These are phyloP conservation scores for Microbotryum lychnidis-dioicae DNA, from an alignment of 1,284 basidiomycete species.

Conservation along the genomic window DNA sequence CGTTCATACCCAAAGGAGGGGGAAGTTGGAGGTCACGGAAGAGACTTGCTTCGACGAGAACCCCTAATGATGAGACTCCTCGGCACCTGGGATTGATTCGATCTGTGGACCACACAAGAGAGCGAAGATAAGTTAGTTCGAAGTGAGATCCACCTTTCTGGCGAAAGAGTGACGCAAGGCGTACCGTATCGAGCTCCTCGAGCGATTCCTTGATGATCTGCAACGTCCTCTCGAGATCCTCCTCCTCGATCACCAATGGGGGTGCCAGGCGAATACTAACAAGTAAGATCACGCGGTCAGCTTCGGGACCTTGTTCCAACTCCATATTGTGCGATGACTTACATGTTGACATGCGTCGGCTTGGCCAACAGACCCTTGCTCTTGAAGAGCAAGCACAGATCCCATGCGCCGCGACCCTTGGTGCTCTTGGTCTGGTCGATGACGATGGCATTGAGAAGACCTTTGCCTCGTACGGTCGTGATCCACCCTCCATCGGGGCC, in stretches of 20 bases:
- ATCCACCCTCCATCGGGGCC: slow-evolving; percentile 32
- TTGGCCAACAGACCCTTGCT: slow-evolving; percentile 83
- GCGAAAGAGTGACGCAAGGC: background rate
- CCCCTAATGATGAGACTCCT: slow-evolving; percentile 3
- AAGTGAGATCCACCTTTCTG: too few relatives aligned
- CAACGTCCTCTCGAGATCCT: slow-evolving; percentile 67
- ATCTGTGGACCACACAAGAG: background rate
- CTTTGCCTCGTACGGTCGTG: slow-evolving; percentile 41
- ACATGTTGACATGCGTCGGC: slow-evolving; percentile 93
- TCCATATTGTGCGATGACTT: slow-evolving; percentile 37
- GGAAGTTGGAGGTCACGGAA: too few relatives aligned
- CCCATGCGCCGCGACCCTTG: slow-evolving; percentile 83
- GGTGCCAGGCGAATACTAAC: slow-evolving; percentile 89
- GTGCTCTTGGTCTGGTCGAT: slow-evolving; percentile 74
- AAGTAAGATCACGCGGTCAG: background rate
- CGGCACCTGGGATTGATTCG: slow-evolving; percentile 11
- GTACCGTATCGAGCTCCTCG: slow-evolving; percentile 68
- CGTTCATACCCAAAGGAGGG: too few relatives aligned
- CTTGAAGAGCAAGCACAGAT: slow-evolving; percentile 88
- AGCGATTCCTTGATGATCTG: slow-evolving; percentile 68
- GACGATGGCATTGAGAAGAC: slow-evolving; percentile 87
- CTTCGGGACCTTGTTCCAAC: background rate
- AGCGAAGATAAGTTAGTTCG: too few relatives aligned
- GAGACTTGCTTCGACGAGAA: background rate
- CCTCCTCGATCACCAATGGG: slow-evolving; percentile 83